Conservation (phyloP, 768 basidiomycete genomes). For the Pholiota microspora region DNA sequence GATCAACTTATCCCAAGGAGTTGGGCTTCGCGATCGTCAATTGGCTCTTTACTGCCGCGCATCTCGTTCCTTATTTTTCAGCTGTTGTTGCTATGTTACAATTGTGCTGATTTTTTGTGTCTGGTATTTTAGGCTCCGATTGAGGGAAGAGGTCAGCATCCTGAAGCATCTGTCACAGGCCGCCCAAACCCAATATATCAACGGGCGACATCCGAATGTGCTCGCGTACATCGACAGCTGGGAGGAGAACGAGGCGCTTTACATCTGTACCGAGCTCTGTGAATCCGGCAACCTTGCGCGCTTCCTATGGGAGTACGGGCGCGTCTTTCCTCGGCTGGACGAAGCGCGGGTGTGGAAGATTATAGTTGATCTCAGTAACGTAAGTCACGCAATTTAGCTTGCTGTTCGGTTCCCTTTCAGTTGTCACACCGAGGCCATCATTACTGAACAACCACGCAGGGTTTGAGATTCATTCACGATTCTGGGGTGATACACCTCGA, state of each 20-base stretch:
- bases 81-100: conserved; percentile 28
- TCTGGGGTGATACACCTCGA: conserved; percentile 92
- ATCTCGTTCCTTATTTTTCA: conserved; percentile 14
- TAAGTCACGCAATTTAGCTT: conserved; percentile 40
- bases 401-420: conserved; percentile 24
- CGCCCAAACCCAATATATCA: conserved; percentile 34
- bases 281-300: conserved; percentile 87
- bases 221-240: conserved; percentile 91
- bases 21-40: neutral
- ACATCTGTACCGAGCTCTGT: conserved; percentile 94
- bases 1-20: conserved; percentile 7
- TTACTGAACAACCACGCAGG: conserved; percentile 39
- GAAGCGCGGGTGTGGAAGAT: conserved; percentile 97
- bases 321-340: conserved; percentile 78
- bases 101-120: conserved; percentile 12
- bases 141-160: conserved; percentile 93
- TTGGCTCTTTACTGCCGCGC: conserved; percentile 8
- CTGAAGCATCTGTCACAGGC: conserved; percentile 67
- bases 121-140: conserved; percentile 60
- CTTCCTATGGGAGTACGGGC: conserved; percentile 92
- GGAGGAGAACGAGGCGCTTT: conserved; percentile 88
- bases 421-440: conserved; percentile 14
- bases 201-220: conserved; percentile 70
- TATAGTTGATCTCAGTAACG: conserved; percentile 83
- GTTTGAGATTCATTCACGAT: conserved; percentile 86